Evolutionary conservation across 345 rosid genomes (phyloP).

Genomic region (Citropsis articulata): DNA sequence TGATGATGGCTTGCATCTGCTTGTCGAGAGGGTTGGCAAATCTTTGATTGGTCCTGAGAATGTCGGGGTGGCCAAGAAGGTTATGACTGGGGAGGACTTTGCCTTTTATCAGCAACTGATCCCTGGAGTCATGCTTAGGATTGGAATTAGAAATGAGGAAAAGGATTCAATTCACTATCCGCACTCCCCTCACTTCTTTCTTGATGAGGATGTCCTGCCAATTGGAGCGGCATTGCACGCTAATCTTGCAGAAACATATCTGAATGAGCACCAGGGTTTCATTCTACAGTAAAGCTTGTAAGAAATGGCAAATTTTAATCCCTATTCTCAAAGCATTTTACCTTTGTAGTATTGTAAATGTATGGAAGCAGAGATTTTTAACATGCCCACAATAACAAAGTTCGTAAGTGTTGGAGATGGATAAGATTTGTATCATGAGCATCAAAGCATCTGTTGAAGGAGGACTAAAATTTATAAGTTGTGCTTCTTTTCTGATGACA

Average conservation of each 20-base stretch:
- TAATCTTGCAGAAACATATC: slow-evolving; percentile 62
- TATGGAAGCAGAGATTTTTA: too few relatives aligned
- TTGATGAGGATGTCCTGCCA: slow-evolving; percentile 79
- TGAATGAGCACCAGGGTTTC: slow-evolving; percentile 43
- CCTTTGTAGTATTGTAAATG: background rate
- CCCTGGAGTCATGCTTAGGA: slow-evolving; percentile 65
- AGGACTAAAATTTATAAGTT: too few relatives aligned
- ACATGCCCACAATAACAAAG: too few relatives aligned
- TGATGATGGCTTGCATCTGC: slow-evolving; percentile 50
- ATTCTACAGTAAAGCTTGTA: slow-evolving; percentile 9
- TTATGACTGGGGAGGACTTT: slow-evolving; percentile 87
- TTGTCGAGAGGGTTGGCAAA: slow-evolving; percentile 45
- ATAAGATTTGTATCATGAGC: too few relatives aligned
- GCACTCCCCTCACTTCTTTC: slow-evolving; percentile 71
- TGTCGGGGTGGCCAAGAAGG: slow-evolving; percentile 35
- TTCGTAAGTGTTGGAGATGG: too few relatives aligned
- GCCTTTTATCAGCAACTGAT: slow-evolving; percentile 70
- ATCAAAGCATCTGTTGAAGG: too few relatives aligned
- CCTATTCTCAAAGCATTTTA: background rate
- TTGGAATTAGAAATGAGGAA: slow-evolving; percentile 70
- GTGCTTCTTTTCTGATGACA: too few relatives aligned
- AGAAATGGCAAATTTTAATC: background rate
- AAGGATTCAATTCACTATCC: slow-evolving; percentile 60
- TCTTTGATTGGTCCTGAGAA: slow-evolving; percentile 62
- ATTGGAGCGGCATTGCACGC: slow-evolving; percentile 71